Evolutionary conservation across 1,139 yeast genomes (phyloP).

Genomic region (Taiozyma sp.): DNA sequence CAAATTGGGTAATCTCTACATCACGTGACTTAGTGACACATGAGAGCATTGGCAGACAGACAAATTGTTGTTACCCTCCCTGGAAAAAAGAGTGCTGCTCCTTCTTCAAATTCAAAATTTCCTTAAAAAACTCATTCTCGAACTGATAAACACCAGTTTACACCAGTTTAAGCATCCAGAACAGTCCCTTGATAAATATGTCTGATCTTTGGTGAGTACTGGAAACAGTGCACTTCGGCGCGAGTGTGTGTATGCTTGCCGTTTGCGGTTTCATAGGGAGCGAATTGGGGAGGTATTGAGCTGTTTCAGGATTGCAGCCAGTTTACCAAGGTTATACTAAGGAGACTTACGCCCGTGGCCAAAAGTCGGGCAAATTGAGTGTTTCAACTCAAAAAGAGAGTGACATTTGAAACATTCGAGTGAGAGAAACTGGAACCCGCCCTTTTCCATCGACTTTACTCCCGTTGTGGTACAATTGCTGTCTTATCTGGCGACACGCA

Average conservation of each 20-base stretch:
- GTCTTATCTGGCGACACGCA: neutral
- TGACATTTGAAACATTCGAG: neutral
- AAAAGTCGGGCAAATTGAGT: neutral
- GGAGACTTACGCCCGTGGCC: neutral
- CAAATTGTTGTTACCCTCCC: neutral
- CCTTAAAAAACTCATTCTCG: constrained; percentile 1
- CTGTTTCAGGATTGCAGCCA: neutral
- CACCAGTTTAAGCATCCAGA: neutral
- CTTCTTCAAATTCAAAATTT: neutral
- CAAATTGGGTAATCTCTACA: neutral
- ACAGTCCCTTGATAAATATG: constrained; percentile 16
- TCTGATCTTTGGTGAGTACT: constrained; percentile 33
- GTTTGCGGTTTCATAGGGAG: neutral
- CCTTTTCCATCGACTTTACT: neutral
- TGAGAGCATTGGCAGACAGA: neutral
- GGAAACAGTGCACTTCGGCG: neutral
- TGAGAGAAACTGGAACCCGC: neutral
- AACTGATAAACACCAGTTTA: neutral
- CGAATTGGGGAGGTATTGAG: neutral
- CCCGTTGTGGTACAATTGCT: neutral
- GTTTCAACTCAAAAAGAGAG: neutral
- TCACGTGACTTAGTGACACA: neutral
- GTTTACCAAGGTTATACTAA: neutral
- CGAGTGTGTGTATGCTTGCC: neutral
- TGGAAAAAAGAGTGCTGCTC: neutral